phyloP scores from a whole-genome alignment of 2,329 filamentous ascomycete species.

The Scleromitrula shiraiana region DNA sequence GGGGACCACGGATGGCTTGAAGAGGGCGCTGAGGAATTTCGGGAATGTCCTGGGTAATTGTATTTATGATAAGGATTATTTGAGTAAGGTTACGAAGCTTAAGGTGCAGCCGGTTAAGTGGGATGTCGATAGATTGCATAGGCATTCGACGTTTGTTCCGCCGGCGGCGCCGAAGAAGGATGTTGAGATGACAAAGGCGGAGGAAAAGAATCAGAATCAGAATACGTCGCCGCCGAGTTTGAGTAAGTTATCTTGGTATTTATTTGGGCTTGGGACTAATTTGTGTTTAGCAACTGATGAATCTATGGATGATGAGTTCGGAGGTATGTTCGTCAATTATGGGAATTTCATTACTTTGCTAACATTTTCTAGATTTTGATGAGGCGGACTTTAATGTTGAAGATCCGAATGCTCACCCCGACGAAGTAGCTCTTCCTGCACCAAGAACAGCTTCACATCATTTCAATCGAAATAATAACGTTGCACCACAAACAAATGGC shows the following conservation, averaged over 20 bases:
- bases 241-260: no score
- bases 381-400: constrained; percentile 69
- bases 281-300: constrained; percentile 31
- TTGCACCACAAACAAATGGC: constrained; percentile 7
- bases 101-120: constrained; percentile 73
- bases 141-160: constrained; percentile 59
- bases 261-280: background rate
- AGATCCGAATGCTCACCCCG: constrained; percentile 56
- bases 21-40: constrained; percentile 82
- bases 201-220: constrained; percentile 19
- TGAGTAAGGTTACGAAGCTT: constrained; percentile 82
- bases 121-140: constrained; percentile 70
- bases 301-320: constrained; percentile 45
- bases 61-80: constrained; percentile 93
- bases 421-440: constrained; percentile 60
- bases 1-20: constrained; percentile 88
- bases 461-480: constrained; percentile 17
- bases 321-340: constrained; percentile 39
- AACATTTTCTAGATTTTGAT: constrained; percentile 54
- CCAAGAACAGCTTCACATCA: constrained; percentile 16
- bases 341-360: constrained; percentile 26
- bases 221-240: background rate
- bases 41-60: constrained; percentile 98
- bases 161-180: constrained; percentile 18
- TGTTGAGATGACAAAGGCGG: constrained; percentile 25